Base-by-base conservation (phyloP, 805 yeast genomes). In the Wickerhamomyces chaumierensis region DNA sequence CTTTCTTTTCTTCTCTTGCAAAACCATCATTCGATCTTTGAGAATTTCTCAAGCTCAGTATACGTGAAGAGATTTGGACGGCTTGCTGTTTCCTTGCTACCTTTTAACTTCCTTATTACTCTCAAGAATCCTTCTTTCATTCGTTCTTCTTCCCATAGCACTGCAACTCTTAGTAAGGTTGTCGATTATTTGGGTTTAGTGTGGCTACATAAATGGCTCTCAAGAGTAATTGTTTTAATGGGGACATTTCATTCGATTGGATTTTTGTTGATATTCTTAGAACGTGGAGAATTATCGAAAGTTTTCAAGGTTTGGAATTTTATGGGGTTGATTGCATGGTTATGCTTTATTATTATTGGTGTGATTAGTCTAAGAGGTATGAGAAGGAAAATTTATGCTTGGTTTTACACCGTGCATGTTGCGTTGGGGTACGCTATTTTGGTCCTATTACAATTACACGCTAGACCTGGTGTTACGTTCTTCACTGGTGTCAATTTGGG, bases 191-290 rank as follows among this genome's bases (percentile, higher is more conserved):
- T 78, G 42, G 73, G 71, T 38, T 58, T 73, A 13, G 49, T 82
- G 12, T 63, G 63, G 16, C 48, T 81, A 8, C 94, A 82, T 52
- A 80, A 79, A 48, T 81, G 90, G 88, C 46, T 79, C 1, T 77
- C 87, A 4, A 61, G 90, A 42, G 31, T 76, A 2, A 68, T 79
- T 18, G 51, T 76, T 1, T 42, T 65, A 0, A 52, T 69, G 25
- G 67, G 69, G 0, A 33, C 67, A 0, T 36, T 68, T 3, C 94
- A 82, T 49, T 62, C 75, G 1, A 35, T 73, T 14, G 78, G 76
- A 1, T 82, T 63, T 49, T 27, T 70, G 4, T 51, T 59, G 9
- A 62, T 64, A 41, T 81, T 81, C 85, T 34, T 50, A 2, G 23
- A 50, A 0, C 62, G 60, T 4, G 65, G 65, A 1, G 46, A 60